Evolutionary conservation across 1,139 yeast genomes (phyloP), one percentile per base, ranked within the genome.

Genomic region (Lodderomyces oxycetoniae): DNA sequence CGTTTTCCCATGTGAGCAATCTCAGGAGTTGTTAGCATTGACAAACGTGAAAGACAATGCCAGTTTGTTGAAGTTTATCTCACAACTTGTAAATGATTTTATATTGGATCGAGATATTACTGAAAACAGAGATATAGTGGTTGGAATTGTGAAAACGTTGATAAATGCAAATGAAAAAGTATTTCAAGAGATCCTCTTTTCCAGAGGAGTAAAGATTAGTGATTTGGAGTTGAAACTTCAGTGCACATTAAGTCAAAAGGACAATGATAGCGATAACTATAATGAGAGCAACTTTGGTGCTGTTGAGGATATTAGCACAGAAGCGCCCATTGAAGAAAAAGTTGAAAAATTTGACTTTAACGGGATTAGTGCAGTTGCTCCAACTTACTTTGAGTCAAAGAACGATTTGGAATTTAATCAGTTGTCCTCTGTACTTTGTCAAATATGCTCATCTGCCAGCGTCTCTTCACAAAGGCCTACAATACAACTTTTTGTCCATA

Each of bases 161-260:
- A 8, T 21, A 9, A 29, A 21, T 17, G 12, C 12, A 10, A 13
- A 21, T 59, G 64, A 33, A 59, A 55, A 2, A 44, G 64, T 14
- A 22, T 72, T 83, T 37, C 32, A 61, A 10, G 48, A 59, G 10
- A 57, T 63, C 8, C 60, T 83, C 42, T 52, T 57, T 4, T 53
- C 60, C 1, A 40, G 48, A 28, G 43, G 62, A 17, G 45, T 76
- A 28, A 60, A 66, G 22, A 45, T 80, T 14, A 73, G 73, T 26
- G 67, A 74, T 10, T 68, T 86, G 44, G 95, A 86, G 58, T 72
- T 85, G 67, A 66, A 71, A 39, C 61, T 85, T 33, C 82, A 84
- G 61, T 67, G 80, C 2, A 77, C 87, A 2, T 61, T 81, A 38
- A 47, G 48, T 4, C 35, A 43, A n/a, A 39, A 20, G 10, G n/a